These are phyloP conservation scores for Neurospora sp. DNA, from an alignment of 495 filamentous ascomycete species.

Conservation along the genomic window DNA sequence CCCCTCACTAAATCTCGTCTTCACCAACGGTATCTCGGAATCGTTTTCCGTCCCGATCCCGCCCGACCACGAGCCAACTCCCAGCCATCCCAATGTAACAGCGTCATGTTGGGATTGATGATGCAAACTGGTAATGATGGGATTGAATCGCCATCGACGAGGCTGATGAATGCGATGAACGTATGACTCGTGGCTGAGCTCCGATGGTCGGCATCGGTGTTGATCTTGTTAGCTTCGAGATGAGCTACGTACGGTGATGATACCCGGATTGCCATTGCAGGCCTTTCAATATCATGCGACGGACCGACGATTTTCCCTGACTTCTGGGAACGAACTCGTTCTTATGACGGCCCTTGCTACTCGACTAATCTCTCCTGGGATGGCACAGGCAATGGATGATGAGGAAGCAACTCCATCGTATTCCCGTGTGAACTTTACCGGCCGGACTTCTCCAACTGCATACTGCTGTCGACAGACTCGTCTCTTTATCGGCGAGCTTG, in stretches of 20 bases:
- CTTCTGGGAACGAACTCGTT: background rate
- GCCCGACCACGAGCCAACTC: background rate
- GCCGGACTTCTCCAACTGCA: constrained; percentile 4
- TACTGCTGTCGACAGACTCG: background rate
- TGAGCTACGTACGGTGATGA: background rate
- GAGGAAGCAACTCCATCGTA: constrained; percentile 1
- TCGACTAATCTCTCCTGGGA: background rate
- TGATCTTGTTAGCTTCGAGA: background rate
- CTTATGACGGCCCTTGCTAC: background rate
- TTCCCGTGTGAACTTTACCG: constrained; percentile 10
- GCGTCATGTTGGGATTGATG: background rate
- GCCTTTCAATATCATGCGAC: background rate
- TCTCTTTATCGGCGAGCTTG: background rate
- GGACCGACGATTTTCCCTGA: background rate
- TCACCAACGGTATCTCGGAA: background rate
- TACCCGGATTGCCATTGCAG: background rate
- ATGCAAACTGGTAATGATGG: background rate
- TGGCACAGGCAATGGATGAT: constrained; percentile 6
- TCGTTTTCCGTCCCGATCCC: background rate
- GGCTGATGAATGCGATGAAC: background rate
- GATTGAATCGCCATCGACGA: background rate
- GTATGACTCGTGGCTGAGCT: background rate
- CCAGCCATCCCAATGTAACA: background rate
- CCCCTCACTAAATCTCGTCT: background rate
- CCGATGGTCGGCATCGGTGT: background rate